Conservation (phyloP, 305 asterid species). For the Salvia sclarea region DNA sequence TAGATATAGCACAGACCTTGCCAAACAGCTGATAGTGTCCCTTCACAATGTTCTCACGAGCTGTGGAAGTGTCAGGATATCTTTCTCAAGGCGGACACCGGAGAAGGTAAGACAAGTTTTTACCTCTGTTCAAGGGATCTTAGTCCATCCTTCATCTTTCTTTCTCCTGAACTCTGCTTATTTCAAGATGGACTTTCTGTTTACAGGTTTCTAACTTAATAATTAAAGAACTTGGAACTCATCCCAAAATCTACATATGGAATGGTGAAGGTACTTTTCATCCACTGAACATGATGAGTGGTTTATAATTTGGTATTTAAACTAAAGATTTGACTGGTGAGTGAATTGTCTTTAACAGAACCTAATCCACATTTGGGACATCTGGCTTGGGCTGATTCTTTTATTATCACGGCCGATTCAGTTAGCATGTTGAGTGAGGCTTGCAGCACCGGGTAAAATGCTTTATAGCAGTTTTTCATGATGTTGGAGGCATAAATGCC, state of each 20-base stretch:
- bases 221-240: slow-evolving; percentile 73
- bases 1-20: slow-evolving; percentile 81
- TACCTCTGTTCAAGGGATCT: slow-evolving; percentile 6
- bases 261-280: slow-evolving; percentile 76
- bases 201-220: slow-evolving; percentile 63
- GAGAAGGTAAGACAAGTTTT: slow-evolving; percentile 57
- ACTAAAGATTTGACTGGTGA: slow-evolving; percentile 33
- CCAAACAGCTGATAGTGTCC: slow-evolving; percentile 69
- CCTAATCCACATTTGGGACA: slow-evolving; percentile 97
- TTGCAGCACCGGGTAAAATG: slow-evolving; percentile 95
- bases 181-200: slow-evolving; percentile 14
- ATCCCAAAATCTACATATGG: slow-evolving; percentile 88
- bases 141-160: slow-evolving; percentile 4
- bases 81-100: slow-evolving; percentile 97
- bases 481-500: slow-evolving; percentile 14
- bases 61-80: slow-evolving; percentile 91
- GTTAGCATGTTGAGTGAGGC: slow-evolving; percentile 98
- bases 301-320: slow-evolving; percentile 10
- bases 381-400: slow-evolving; percentile 98
- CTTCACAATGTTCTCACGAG: slow-evolving; percentile 77
- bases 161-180: slow-evolving; percentile 1
- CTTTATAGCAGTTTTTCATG: slow-evolving; percentile 21
- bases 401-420: slow-evolving; percentile 91
- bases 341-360: slow-evolving; percentile 48
- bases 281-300: slow-evolving; percentile 19